Percentiles rank a stretch among this genome's conserved stretches.
These are phyloP conservation scores for Pleurotus giganteus DNA, from an alignment of 768 basidiomycete species.

Conservation along the genomic window DNA sequence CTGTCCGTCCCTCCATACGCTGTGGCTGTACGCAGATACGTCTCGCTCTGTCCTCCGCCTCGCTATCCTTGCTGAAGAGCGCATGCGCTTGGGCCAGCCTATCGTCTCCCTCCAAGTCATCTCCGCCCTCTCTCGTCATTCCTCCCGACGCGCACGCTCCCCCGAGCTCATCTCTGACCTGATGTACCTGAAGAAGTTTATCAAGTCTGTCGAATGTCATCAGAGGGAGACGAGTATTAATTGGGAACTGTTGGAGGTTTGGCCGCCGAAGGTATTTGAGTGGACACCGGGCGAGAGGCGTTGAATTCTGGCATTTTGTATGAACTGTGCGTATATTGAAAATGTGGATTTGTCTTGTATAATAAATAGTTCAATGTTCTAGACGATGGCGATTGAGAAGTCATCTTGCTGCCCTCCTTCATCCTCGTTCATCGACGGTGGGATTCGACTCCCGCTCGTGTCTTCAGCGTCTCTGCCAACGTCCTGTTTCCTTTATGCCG, in stretches of 20 bases:
- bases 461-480: too few relatives aligned
- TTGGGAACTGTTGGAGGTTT: conserved; percentile 6
- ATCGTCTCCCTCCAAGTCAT: conserved; percentile 4
- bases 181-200: conserved; percentile 4
- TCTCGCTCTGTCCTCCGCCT: conserved; percentile 6
- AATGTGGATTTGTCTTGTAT: too few relatives aligned
- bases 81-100: neutral
- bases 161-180: conserved; percentile 6
- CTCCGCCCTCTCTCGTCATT: neutral
- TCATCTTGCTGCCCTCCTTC: too few relatives aligned
- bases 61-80: conserved; percentile 1
- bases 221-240: neutral
- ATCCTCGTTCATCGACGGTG: too few relatives aligned
- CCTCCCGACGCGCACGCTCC: conserved; percentile 1
- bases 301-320: too few relatives aligned
- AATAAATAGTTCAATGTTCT: too few relatives aligned
- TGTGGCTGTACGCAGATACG: conserved; percentile 6
- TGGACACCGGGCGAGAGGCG: conserved; percentile 6
- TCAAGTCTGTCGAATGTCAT: neutral
- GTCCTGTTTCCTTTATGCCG: too few relatives aligned
- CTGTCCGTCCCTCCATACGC: conserved; percentile 1
- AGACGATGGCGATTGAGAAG: too few relatives aligned
- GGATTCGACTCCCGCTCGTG: too few relatives aligned
- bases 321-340: too few relatives aligned
- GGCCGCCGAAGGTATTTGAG: conserved; percentile 6